These are phyloP conservation scores for Cubamyces lactineus DNA, from an alignment of 768 basidiomycete species.

Conservation along the genomic window DNA sequence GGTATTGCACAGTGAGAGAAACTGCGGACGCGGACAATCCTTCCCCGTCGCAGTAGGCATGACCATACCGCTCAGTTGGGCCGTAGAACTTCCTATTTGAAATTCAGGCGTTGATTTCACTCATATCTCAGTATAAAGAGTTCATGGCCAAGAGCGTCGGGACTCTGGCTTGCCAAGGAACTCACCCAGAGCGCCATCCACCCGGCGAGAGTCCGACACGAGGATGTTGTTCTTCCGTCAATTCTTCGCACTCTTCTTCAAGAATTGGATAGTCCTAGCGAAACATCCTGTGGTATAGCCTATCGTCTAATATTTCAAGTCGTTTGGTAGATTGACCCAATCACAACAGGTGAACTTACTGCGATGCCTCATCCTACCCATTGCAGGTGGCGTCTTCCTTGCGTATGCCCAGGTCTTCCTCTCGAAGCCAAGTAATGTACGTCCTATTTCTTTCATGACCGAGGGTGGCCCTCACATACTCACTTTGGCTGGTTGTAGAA, in stretches of 20 bases:
- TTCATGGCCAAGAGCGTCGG: too few species aligned
- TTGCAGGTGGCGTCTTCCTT: slow-evolving; percentile 71
- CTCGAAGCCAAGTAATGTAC: slow-evolving; percentile 58
- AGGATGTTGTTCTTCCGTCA: slow-evolving; percentile 57
- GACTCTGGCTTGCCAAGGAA: too few species aligned
- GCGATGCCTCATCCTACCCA: slow-evolving; percentile 62
- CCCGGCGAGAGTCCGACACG: not conserved
- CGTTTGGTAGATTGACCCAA: not conserved
- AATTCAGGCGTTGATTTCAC: too few species aligned
- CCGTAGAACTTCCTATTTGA: not conserved
- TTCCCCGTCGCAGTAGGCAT: not conserved
- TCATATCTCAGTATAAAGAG: too few species aligned
- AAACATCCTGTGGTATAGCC: slow-evolving; percentile 64
- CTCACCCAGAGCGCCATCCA: not conserved
- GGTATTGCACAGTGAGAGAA: not conserved
- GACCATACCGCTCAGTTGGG: not conserved
- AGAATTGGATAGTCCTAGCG: slow-evolving; percentile 73
- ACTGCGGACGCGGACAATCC: not conserved
- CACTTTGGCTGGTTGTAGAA: slow-evolving; percentile 41
- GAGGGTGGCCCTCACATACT: too few species aligned
- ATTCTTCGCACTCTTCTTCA: slow-evolving; percentile 61
- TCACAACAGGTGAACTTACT: slow-evolving; percentile 55
- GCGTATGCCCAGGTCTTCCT: slow-evolving; percentile 65
- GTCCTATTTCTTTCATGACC: slow-evolving; percentile 22
- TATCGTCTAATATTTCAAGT: not conserved